These are phyloP conservation scores for Sarocladium strictum DNA, from an alignment of 2,329 filamentous ascomycete species.

Conservation along the genomic window DNA sequence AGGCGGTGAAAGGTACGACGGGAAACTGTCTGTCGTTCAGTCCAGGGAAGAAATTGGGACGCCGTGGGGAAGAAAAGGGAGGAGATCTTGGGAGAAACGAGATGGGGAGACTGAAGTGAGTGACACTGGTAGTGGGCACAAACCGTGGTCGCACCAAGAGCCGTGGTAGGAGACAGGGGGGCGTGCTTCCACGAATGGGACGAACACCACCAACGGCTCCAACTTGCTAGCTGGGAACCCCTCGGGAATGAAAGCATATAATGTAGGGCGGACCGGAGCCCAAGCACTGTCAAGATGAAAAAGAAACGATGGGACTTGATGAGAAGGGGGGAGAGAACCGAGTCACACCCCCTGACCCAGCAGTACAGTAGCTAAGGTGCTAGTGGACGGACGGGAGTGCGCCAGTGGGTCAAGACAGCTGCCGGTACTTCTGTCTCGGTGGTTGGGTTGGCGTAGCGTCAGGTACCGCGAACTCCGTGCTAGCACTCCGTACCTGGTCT, in stretches of 20 bases:
- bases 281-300: not conserved
- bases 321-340: not conserved
- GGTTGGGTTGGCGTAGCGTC: not conserved
- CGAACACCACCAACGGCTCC: not conserved
- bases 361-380: too few species aligned
- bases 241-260: not conserved
- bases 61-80: constrained; percentile 1
- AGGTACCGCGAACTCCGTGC: too few species aligned
- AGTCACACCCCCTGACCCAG: constrained; percentile 1
- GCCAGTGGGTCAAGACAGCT: not conserved
- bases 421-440: constrained; percentile 5
- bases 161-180: not conserved
- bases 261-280: not conserved
- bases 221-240: not conserved
- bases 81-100: constrained; percentile 4
- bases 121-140: not conserved
- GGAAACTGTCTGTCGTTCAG: not conserved
- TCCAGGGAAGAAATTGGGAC: not conserved
- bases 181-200: not conserved
- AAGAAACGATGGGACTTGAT: not conserved
- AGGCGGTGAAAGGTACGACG: not conserved
- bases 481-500: too few species aligned
- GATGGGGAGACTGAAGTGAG: constrained; percentile 4
- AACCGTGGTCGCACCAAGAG: not conserved
- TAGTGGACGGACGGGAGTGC: not conserved